Conservation (phyloP, 768 basidiomycete genomes). For the Russula virescens region DNA sequence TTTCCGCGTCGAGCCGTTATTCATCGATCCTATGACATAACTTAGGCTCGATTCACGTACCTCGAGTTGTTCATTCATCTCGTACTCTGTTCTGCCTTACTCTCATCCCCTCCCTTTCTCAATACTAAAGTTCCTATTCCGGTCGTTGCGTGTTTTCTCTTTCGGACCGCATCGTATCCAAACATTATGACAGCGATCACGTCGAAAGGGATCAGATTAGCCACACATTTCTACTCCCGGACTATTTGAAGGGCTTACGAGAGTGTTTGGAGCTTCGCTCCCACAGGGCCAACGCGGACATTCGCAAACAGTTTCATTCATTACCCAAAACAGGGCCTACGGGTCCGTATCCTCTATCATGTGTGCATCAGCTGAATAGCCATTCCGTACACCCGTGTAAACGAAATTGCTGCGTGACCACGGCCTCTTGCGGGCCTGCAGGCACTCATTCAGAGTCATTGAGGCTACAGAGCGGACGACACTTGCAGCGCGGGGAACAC, state of each 20-base stretch:
- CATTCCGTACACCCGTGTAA: conserved; percentile 22
- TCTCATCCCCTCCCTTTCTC: not conserved
- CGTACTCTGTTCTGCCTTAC: not conserved
- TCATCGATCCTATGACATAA: conserved; percentile 22
- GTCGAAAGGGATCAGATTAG: conserved; percentile 16
- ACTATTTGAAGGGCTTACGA: conserved; percentile 19
- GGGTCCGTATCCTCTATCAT: conserved; percentile 18
- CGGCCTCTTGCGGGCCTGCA: conserved; percentile 24
- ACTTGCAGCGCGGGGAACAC: conserved; percentile 22
- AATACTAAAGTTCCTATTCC: conserved; percentile 4
- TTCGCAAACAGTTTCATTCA: conserved; percentile 21
- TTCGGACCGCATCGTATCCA: conserved; percentile 16
- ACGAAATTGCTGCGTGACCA: conserved; percentile 19
- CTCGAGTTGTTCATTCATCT: conserved; percentile 21
- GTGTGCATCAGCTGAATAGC: conserved; percentile 21
- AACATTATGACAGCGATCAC: conserved; percentile 18
- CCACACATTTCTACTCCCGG: conserved; percentile 14
- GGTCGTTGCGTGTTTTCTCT: not conserved
- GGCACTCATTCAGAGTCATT: conserved; percentile 22
- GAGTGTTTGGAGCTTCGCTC: conserved; percentile 17
- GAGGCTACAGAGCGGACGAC: conserved; percentile 19
- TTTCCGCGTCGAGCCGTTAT: conserved; percentile 15
- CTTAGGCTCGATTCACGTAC: conserved; percentile 23
- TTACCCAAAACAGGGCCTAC: conserved; percentile 20
- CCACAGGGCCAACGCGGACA: conserved; percentile 17